Evolutionary conservation across 306 rosid species (phyloP).

Genomic region (Dalbergia cochinchinensis): DNA sequence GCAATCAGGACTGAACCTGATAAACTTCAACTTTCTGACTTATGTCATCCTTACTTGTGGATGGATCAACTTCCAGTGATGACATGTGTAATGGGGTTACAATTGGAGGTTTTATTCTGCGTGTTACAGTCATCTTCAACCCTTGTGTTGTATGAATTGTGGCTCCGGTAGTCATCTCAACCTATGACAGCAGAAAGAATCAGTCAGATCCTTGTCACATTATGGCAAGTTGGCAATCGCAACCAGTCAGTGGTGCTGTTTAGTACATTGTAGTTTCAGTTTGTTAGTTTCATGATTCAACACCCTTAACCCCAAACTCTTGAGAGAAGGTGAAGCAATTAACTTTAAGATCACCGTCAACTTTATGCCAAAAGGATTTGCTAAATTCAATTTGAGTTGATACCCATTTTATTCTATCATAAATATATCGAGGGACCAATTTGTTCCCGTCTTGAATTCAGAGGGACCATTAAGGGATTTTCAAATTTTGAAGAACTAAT

Average conservation of each 20-base stretch:
- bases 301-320: constrained; percentile 20
- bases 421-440: no score
- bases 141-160: constrained; percentile 97
- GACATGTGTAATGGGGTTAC: constrained; percentile 75
- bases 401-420: no score
- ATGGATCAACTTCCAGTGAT: constrained; percentile 57
- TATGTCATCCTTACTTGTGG: constrained; percentile 56
- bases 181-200: constrained; percentile 59
- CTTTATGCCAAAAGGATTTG: no score
- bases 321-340: constrained; percentile 22
- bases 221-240: neutral
- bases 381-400: no score
- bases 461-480: no score
- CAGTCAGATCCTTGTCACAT: constrained; percentile 24
- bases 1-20: constrained; percentile 53
- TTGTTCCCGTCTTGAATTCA: no score
- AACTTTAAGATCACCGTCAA: constrained; percentile 11
- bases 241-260: neutral
- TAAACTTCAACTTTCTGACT: constrained; percentile 63
- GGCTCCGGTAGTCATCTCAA: constrained; percentile 95
- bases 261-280: constrained; percentile 23
- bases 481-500: no score
- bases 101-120: constrained; percentile 78
- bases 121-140: constrained; percentile 84
- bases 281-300: neutral